Conservation (phyloP, 768 basidiomycete species). For the Mycena galericulata region DNA sequence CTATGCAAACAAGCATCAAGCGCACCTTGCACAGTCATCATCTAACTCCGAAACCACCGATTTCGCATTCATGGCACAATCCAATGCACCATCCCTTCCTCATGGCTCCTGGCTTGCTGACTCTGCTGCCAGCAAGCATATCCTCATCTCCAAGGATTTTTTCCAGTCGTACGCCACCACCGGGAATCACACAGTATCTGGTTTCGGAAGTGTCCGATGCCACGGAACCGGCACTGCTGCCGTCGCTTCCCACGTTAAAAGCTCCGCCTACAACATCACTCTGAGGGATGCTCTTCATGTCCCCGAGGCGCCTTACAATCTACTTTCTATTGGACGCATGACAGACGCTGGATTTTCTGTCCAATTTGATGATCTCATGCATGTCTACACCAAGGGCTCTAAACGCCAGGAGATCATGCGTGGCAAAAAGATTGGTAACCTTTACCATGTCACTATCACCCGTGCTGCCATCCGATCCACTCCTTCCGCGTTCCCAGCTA, state of each 20-base stretch:
- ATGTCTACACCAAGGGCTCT: slow-evolving; percentile 18
- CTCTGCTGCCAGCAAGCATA: slow-evolving; percentile 12
- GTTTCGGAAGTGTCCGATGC: slow-evolving; percentile 14
- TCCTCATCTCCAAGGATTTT: background rate
- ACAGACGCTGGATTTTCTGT: slow-evolving; percentile 15
- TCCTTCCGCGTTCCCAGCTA: background rate
- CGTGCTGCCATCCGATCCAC: background rate
- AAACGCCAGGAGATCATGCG: slow-evolving; percentile 10
- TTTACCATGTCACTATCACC: slow-evolving; percentile 24
- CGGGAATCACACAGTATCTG: background rate
- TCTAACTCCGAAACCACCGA: background rate
- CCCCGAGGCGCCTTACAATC: slow-evolving; percentile 26
- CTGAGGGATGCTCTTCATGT: slow-evolving; percentile 21
- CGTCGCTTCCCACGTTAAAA: slow-evolving; percentile 12
- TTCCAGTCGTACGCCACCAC: slow-evolving; percentile 1
- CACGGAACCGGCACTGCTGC: slow-evolving; percentile 11
- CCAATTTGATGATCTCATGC: slow-evolving; percentile 27
- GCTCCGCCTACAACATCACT: slow-evolving; percentile 2
- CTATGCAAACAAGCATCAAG: slow-evolving; percentile 4
- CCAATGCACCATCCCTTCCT: background rate
- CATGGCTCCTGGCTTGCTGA: slow-evolving; percentile 16
- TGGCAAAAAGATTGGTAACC: slow-evolving; percentile 9
- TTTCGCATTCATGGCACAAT: slow-evolving; percentile 9
- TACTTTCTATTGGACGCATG: slow-evolving; percentile 32
- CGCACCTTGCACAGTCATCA: slow-evolving; percentile 8